A percentile compares a stretch with the other conserved stretches of the same genome.
Conservation (phyloP, 805 yeast genomes). For the Sporopachydermia lactativora region DNA sequence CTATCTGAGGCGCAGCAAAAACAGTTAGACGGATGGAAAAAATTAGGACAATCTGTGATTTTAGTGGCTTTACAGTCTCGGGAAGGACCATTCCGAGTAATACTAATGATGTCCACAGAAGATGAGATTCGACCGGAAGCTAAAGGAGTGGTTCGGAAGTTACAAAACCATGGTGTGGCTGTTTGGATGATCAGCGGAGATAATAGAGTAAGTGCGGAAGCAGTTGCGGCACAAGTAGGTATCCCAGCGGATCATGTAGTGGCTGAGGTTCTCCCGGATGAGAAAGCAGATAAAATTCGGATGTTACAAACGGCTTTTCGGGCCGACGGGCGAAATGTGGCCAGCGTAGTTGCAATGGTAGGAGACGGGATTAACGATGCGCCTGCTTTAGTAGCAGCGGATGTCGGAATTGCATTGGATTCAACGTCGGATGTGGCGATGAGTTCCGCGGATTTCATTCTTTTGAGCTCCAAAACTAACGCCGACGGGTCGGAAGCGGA, state of each 20-base stretch:
- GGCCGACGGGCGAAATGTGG: slow-evolving; percentile 9
- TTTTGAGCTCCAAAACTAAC: slow-evolving; percentile 25
- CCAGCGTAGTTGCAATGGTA: slow-evolving; percentile 53
- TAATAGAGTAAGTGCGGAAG: slow-evolving; percentile 36
- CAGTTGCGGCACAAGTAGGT: slow-evolving; percentile 38
- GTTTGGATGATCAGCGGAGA: slow-evolving; percentile 54
- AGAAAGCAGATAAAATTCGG: slow-evolving; percentile 35
- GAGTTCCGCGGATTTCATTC: slow-evolving; percentile 89
- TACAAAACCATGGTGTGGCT: slow-evolving; percentile 20
- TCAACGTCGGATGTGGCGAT: slow-evolving; percentile 94
- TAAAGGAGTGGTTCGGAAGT: slow-evolving; percentile 12
- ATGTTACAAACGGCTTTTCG: slow-evolving; percentile 23
- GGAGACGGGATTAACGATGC: slow-evolving; percentile 99
- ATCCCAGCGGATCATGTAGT: slow-evolving; percentile 28
- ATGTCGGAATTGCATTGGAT: slow-evolving; percentile 82
- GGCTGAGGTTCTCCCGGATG: slow-evolving; percentile 45
- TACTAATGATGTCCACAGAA: slow-evolving; percentile 41
- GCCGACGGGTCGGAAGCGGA: slow-evolving; percentile 3
- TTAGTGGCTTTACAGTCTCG: slow-evolving; percentile 29
- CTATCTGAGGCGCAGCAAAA: slow-evolving; percentile 22
- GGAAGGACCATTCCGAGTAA: slow-evolving; percentile 22
- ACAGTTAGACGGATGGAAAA: slow-evolving; percentile 39
- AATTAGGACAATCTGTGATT: slow-evolving; percentile 48
- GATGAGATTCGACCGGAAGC: slow-evolving; percentile 27
- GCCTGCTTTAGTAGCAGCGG: slow-evolving; percentile 83